phyloP scores from a whole-genome alignment of 1,284 basidiomycete genomes.

The Leccinum angustisporum region DNA sequence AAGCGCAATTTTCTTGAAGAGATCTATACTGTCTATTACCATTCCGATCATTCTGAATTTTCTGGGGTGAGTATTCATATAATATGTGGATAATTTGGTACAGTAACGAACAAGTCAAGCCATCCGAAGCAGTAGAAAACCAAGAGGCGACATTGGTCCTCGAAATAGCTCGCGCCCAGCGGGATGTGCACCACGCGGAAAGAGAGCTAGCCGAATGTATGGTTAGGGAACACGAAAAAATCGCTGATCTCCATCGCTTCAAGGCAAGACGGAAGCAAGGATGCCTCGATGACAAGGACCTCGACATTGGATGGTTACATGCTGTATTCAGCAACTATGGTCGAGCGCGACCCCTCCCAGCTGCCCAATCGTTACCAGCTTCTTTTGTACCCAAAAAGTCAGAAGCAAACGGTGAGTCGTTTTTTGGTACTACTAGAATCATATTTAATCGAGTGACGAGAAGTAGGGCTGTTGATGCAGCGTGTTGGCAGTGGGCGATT shows the following conservation, averaged over 20 bases:
- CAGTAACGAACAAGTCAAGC: neutral
- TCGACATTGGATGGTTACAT: neutral
- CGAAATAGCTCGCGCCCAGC: neutral
- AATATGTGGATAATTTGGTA: neutral
- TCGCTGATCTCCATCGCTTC: neutral
- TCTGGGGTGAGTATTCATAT: neutral
- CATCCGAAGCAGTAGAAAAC: neutral
- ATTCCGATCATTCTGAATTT: neutral
- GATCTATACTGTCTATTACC: neutral
- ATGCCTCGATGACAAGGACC: neutral
- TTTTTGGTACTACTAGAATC: neutral
- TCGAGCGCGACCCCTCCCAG: neutral
- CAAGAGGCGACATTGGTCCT: neutral
- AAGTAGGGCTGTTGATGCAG: neutral
- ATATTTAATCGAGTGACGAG: no score
- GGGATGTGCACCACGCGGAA: neutral
- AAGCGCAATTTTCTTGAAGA: neutral
- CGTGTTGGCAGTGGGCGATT: neutral
- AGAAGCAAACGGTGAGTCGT: neutral
- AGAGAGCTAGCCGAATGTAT: neutral
- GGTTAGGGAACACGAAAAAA: neutral
- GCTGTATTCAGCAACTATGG: neutral
- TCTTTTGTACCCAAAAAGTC: neutral
- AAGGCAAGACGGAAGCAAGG: neutral
- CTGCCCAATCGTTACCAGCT: neutral